Percentiles rank a stretch among this genome's conserved stretches.
Conservation (phyloP, 768 basidiomycete species). For the Lactarius evosmus region DNA sequence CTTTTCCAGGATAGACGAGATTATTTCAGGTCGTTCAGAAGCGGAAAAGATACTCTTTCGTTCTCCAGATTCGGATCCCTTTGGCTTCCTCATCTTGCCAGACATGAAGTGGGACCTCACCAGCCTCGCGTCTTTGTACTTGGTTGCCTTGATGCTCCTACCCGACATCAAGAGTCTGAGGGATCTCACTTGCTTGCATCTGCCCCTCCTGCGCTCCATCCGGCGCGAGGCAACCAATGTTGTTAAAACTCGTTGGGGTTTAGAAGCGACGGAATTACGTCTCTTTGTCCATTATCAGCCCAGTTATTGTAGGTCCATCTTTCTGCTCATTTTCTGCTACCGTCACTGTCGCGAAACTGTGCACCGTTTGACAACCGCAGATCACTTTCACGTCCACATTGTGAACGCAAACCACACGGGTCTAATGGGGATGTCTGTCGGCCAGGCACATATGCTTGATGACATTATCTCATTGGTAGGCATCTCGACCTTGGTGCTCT, state of each 20-base stretch:
- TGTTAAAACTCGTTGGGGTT: constrained; percentile 62
- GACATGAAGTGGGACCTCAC: constrained; percentile 97
- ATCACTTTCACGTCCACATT: constrained; percentile 93
- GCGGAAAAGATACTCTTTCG: constrained; percentile 67
- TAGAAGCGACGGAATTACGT: constrained; percentile 59
- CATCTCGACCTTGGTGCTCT: neutral
- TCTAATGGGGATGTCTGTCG: constrained; percentile 70
- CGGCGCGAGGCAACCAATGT: constrained; percentile 49
- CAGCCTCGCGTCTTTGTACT: constrained; percentile 75
- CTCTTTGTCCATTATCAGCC: constrained; percentile 95
- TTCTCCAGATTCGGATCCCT: constrained; percentile 41
- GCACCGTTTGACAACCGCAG: constrained; percentile 40
- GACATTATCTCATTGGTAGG: constrained; percentile 83
- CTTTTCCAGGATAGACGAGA: constrained; percentile 74
- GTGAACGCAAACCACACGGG: constrained; percentile 69
- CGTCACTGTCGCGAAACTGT: constrained; percentile 9
- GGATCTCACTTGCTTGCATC: constrained; percentile 64
- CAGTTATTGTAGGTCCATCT: constrained; percentile 71
- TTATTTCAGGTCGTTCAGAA: constrained; percentile 75
- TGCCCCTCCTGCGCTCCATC: constrained; percentile 66
- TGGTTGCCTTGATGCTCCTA: constrained; percentile 72
- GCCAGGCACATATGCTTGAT: constrained; percentile 91
- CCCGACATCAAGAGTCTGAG: constrained; percentile 65
- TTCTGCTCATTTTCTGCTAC: neutral
- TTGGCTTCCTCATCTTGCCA: constrained; percentile 76